phyloP scores from a whole-genome alignment of 345 rosid species.

The Salix dunnii region DNA sequence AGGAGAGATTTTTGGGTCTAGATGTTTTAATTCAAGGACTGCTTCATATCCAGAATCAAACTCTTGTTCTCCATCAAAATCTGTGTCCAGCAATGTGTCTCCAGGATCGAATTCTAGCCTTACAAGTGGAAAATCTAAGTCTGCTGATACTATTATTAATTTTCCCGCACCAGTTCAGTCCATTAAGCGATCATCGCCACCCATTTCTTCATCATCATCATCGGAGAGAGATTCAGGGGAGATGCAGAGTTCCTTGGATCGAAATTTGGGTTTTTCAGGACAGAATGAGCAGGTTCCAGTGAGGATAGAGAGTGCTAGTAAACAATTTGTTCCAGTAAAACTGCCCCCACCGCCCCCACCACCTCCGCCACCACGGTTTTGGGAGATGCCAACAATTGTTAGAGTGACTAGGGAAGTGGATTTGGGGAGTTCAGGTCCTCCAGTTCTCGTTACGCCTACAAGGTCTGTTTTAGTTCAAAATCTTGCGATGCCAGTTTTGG shows the following conservation, averaged over 20 bases:
- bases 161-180: conserved; percentile 24
- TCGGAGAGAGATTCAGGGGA: conserved; percentile 6
- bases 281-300: conserved; percentile 18
- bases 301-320: conserved; percentile 5
- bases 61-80: conserved; percentile 51
- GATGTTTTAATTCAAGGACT: conserved; percentile 60
- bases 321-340: too few relatives aligned
- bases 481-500: conserved; percentile 1
- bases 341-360: too few relatives aligned
- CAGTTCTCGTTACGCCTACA: conserved; percentile 37
- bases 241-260: conserved; percentile 9
- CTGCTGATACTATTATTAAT: conserved; percentile 35
- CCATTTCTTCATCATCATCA: conserved; percentile 9
- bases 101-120: conserved; percentile 37
- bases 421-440: conserved; percentile 31
- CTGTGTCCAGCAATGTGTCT: conserved; percentile 42
- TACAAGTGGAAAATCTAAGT: conserved; percentile 37
- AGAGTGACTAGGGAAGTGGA: conserved; percentile 5
- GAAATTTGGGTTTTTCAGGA: conserved; percentile 13
- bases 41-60: conserved; percentile 55
- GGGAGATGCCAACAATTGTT: too few relatives aligned
- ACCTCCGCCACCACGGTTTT: too few relatives aligned
- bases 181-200: neutral
- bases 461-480: conserved; percentile 31
- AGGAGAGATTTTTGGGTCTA: conserved; percentile 43